These are phyloP conservation scores for Monosporascus sp. DNA, from an alignment of 2,329 filamentous ascomycete species.

Conservation along the genomic window DNA sequence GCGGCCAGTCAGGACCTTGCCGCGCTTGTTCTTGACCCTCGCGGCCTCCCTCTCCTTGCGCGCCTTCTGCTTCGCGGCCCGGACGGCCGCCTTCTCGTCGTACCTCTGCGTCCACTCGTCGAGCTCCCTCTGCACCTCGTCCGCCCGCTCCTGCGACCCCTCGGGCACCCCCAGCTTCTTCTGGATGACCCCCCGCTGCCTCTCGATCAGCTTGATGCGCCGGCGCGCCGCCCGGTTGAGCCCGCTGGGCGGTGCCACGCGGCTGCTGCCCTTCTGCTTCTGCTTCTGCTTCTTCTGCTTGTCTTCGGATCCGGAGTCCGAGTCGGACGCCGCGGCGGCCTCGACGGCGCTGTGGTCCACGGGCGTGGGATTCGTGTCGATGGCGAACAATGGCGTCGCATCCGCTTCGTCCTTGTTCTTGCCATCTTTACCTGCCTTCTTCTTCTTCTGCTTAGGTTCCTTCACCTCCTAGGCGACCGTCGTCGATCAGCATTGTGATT, in stretches of 20 bases:
- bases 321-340: not conserved
- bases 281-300: not conserved
- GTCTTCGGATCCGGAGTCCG: slow-evolving; percentile 2
- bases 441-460: slow-evolving; percentile 55
- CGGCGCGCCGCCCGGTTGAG: slow-evolving; percentile 24
- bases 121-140: slow-evolving; percentile 19
- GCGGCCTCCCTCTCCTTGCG: slow-evolving; percentile 16
- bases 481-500: slow-evolving; percentile 54
- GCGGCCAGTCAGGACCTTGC: slow-evolving; percentile 14
- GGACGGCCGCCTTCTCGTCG: slow-evolving; percentile 9
- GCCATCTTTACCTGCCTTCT: slow-evolving; percentile 69
- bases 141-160: slow-evolving; percentile 14
- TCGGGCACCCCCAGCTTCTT: slow-evolving; percentile 17
- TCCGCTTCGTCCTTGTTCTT: slow-evolving; percentile 36
- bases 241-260: slow-evolving; percentile 5
- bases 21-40: slow-evolving; percentile 11
- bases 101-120: slow-evolving; percentile 14
- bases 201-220: slow-evolving; percentile 22
- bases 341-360: slow-evolving; percentile 10
- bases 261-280: not conserved
- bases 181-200: slow-evolving; percentile 18
- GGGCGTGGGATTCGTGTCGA: slow-evolving; percentile 21
- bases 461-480: slow-evolving; percentile 65
- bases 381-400: slow-evolving; percentile 14
- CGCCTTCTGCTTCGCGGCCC: slow-evolving; percentile 15